Evolutionary conservation across 768 basidiomycete genomes (phyloP).

Genomic region (Lyophyllum decastes): DNA sequence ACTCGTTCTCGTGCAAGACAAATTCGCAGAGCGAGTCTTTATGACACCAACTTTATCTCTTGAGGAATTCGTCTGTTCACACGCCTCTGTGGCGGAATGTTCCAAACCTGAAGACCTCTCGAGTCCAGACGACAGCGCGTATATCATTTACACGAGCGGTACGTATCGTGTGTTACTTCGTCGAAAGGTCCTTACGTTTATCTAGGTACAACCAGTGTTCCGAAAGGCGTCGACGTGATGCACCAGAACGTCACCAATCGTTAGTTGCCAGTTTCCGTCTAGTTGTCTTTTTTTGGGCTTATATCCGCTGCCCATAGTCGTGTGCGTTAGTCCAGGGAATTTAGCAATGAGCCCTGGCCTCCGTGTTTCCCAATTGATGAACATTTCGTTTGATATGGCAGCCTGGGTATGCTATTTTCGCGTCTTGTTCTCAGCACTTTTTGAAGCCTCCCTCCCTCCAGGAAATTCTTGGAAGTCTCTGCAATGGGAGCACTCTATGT

Average conservation of each 20-base stretch:
- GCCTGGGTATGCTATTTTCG: constrained; percentile 43
- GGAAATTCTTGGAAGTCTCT: constrained; percentile 54
- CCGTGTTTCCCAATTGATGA: constrained; percentile 59
- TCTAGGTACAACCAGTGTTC: constrained; percentile 56
- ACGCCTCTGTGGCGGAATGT: constrained; percentile 26
- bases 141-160: constrained; percentile 67
- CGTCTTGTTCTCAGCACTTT: constrained; percentile 30
- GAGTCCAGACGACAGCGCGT: constrained; percentile 43
- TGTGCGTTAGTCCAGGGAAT: constrained; percentile 49
- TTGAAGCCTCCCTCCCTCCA: constrained; percentile 40
- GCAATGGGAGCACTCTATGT: constrained; percentile 52
- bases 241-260: constrained; percentile 59
- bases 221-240: constrained; percentile 59
- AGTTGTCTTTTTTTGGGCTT: neutral
- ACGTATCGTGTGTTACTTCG: constrained; percentile 14
- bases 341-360: constrained; percentile 54
- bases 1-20: constrained; percentile 42
- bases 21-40: constrained; percentile 38
- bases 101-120: constrained; percentile 37
- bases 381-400: constrained; percentile 67
- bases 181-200: neutral
- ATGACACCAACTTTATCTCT: constrained; percentile 29
- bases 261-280: constrained; percentile 34
- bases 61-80: constrained; percentile 31
- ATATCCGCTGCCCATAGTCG: constrained; percentile 20